phyloP scores from a whole-genome alignment of 129 eudicot genomes.

The Erigeron canadensis region DNA sequence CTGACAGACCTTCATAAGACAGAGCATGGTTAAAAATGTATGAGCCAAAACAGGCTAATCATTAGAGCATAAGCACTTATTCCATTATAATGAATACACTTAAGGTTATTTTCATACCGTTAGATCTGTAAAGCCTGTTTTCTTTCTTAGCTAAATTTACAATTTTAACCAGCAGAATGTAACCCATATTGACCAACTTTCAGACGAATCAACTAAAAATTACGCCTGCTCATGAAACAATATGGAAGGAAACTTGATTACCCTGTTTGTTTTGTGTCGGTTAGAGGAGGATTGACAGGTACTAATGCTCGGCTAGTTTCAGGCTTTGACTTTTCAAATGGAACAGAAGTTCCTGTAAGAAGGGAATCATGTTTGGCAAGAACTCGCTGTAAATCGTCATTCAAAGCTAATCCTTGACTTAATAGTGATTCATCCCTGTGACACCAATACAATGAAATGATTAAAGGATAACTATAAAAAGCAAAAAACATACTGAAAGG shows the following conservation, averaged over 20 bases:
- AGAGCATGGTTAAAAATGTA: background rate
- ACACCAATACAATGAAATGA: conserved; percentile 1
- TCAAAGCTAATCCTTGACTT: conserved; percentile 86
- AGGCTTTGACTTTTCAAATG: conserved; percentile 40
- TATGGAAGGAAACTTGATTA: too few species aligned
- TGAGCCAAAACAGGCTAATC: background rate
- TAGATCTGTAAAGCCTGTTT: background rate
- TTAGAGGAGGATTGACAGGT: conserved; percentile 62
- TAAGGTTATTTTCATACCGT: background rate
- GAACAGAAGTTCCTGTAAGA: conserved; percentile 45
- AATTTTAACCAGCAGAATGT: too few species aligned
- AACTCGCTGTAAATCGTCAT: conserved; percentile 83
- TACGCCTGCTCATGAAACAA: too few species aligned
- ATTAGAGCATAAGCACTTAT: background rate
- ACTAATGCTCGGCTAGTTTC: conserved; percentile 49
- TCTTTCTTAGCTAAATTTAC: background rate
- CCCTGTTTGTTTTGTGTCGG: too few species aligned
- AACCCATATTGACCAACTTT: background rate
- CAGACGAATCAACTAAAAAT: too few species aligned
- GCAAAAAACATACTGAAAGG: background rate
- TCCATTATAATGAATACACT: background rate
- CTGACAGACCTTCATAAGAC: conserved; percentile 47
- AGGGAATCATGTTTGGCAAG: conserved; percentile 79
- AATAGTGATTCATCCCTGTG: conserved; percentile 82
- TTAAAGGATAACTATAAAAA: background rate